Evolutionary conservation across 306 rosid species (phyloP), one percentile per base, ranked within the genome.

Genomic region (Cyclanthera cordifolia): DNA sequence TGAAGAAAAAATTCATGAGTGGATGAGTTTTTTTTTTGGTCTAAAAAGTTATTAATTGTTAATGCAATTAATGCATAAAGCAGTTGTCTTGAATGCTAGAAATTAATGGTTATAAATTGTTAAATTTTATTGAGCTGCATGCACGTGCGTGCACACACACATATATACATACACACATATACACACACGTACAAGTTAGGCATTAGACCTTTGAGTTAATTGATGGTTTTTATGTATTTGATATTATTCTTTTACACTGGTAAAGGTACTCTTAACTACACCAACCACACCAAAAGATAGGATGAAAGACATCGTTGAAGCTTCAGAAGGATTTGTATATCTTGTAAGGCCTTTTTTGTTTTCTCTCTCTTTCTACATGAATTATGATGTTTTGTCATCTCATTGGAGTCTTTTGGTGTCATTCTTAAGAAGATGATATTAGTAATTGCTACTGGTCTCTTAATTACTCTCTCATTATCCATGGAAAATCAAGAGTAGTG

Each of bases 221-320:
- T 17, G 47, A 8, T 68, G 11, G 41, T 67, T 48, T 45, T 46
- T 23, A 70, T n/a, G 20, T 28, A 12, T 4, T 41, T 32, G 37
- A 32, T 32, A 32, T 32, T 32, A 32, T 32, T 32, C 37, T 32
- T 63, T 41, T 61, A 61, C 51, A 13, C 37, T 68, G 57, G 50
- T 50, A 20, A 64, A 93, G 98, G 96, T 93, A 53, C 84, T 93
- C 53, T 88, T 87, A 48, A 93, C 96, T 15, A 93, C 98, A 53
- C 95, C 96, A 21, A 90, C 99, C 17, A 87, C 99, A 51, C 96
- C 96, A 52, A 79, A 49, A 34, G 60, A 79, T 53, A 77, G 95
- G 49, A 93, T 93, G 96, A 86, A 83, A 78, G 89, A 85, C 66
- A 93, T 93, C 70, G 98, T 76, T 46, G 93, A 89, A 77, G 89